These are phyloP conservation scores for Heimioporus sp. DNA, from an alignment of 768 basidiomycete genomes.

Conservation along the genomic window DNA sequence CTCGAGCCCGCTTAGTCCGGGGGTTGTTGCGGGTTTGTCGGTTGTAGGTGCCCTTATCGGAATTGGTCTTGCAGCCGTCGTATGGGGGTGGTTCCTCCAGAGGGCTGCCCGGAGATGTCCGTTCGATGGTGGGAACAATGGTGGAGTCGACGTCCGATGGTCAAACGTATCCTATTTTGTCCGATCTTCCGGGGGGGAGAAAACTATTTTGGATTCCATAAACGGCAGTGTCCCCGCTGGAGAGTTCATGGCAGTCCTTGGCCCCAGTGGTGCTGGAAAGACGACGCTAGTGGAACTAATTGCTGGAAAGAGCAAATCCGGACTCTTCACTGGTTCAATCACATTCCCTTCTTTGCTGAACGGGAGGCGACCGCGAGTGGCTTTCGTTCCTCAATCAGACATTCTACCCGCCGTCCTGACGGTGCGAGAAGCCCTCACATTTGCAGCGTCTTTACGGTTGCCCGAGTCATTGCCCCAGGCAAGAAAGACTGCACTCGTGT, in stretches of 20 bases:
- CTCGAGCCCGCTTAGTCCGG: conserved; percentile 58
- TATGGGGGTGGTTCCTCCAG: conserved; percentile 61
- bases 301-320: conserved; percentile 79
- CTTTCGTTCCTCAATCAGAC: conserved; percentile 88
- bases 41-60: conserved; percentile 71
- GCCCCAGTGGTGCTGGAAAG: conserved; percentile 92
- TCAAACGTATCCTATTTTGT: conserved; percentile 64
- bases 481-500: conserved; percentile 68
- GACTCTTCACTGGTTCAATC: conserved; percentile 63
- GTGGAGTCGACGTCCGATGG: conserved; percentile 71
- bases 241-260: conserved; percentile 87
- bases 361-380: conserved; percentile 52
- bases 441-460: conserved; percentile 82
- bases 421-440: conserved; percentile 77
- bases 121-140: conserved; percentile 37
- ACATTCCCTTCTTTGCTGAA: conserved; percentile 43
- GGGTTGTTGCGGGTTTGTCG: conserved; percentile 89
- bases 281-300: conserved; percentile 90
- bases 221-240: conserved; percentile 74
- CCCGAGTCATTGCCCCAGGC: conserved; percentile 64
- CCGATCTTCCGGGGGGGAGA: conserved; percentile 35
- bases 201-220: conserved; percentile 69
- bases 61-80: conserved; percentile 55
- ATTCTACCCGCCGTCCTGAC: conserved; percentile 78
- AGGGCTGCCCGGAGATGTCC: conserved; percentile 53